These are phyloP conservation scores for Phylloporus sp. DNA, from an alignment of 768 basidiomycete genomes.

Conservation along the genomic window DNA sequence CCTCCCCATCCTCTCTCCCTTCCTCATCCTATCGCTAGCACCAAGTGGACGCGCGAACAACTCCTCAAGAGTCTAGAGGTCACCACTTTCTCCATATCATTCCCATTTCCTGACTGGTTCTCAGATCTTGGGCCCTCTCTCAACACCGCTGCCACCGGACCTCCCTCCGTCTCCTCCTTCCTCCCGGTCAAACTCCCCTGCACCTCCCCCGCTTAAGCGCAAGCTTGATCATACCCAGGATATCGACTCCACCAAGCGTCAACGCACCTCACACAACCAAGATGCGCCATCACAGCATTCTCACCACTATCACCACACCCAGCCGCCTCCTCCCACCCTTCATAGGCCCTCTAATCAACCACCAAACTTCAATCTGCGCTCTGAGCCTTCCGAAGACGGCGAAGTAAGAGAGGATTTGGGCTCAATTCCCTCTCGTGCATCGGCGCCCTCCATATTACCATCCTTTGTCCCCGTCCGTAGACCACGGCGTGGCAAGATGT, in stretches of 20 bases:
- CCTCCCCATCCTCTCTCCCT: slow-evolving; percentile 12
- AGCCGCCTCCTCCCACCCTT: slow-evolving; percentile 17
- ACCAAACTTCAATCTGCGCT: slow-evolving; percentile 27
- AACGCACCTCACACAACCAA: slow-evolving; percentile 23
- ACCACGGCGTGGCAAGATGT: slow-evolving; percentile 56
- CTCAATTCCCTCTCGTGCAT: slow-evolving; percentile 17
- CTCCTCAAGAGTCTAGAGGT: slow-evolving; percentile 41
- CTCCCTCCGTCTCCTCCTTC: slow-evolving; percentile 43
- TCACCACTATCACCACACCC: slow-evolving; percentile 28
- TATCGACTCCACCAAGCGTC: slow-evolving; percentile 27
- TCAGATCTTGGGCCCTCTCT: slow-evolving; percentile 39
- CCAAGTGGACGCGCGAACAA: slow-evolving; percentile 34
- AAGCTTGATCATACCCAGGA: slow-evolving; percentile 31
- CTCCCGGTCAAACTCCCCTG: slow-evolving; percentile 40
- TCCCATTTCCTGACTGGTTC: slow-evolving; percentile 17
- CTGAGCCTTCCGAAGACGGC: slow-evolving; percentile 44
- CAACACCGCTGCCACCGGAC: slow-evolving; percentile 39
- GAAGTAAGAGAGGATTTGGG: slow-evolving; percentile 40
- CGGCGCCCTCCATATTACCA: slow-evolving; percentile 31
- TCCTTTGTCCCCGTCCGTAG: slow-evolving; percentile 55
- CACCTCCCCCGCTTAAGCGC: slow-evolving; percentile 34
- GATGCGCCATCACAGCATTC: slow-evolving; percentile 27
- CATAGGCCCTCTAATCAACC: slow-evolving; percentile 22
- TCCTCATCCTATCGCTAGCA: slow-evolving; percentile 26
- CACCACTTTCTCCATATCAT: slow-evolving; percentile 1